Evolutionary conservation across 495 filamentous ascomycete genomes (phyloP), one percentile per base, ranked within the genome.

Genomic region (Penicillium odoratum): DNA sequence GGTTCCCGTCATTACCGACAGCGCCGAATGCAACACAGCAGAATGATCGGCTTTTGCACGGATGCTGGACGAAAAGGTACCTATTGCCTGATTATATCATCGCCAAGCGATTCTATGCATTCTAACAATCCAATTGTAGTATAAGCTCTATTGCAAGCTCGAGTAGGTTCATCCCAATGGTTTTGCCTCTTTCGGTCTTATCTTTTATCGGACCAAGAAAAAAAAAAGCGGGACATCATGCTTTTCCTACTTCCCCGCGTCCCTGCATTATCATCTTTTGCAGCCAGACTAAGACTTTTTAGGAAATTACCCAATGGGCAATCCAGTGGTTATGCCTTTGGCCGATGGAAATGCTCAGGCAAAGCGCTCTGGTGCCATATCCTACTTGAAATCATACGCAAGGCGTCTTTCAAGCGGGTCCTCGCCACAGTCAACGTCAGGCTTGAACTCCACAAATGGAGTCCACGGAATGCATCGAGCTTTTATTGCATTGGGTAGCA

Each of bases 401-500:
- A 62, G 69, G 47, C 57, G 48, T 51, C 69, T 75, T 53, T 72
- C 74, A 8, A 65, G 43, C 52, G 62, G 58, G 31, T 56, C 49
- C 48, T 31, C 36, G 38, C 49, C 48, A 31, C 62, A 51, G 10
- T 63, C 59, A 49, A 60, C 66, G 25, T 30, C 63, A 55, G 65
- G 52, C 21, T 74, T 73, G 73, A 54, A 65, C 44, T 42, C 64
- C 26, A 46, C 53, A 16, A 54, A 44, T 16, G 54, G 31, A 33
- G 63, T 62, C 29, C 50, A 58, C 28, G 33, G 55, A 5, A 57
- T 66, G 45, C 83, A 85, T 58, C 75, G 77, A 45, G 92, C 88
- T 0, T 96, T 88, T 63, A 85, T 98, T 61, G 94, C 95, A 9
- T 74, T 98, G 6, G 94, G 94, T 6, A 96, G 93, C 70, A 98